phyloP scores from a whole-genome alignment of 768 basidiomycete species.

The Pleurotus tuoliensis region DNA sequence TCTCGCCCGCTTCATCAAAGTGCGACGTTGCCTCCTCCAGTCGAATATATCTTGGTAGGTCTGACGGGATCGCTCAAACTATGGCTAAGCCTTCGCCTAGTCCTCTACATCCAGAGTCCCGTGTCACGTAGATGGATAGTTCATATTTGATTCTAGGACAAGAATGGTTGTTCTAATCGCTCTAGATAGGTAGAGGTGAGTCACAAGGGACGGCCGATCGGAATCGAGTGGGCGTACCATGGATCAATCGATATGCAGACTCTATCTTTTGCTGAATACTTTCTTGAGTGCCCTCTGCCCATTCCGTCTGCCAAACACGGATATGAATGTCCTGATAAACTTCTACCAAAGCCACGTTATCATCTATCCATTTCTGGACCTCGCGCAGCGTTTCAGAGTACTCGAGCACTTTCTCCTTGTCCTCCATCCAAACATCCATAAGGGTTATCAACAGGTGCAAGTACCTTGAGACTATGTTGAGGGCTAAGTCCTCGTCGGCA shows the following conservation, averaged over 20 bases:
- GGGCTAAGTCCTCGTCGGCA: neutral
- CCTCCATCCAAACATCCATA: neutral
- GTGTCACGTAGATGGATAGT: neutral
- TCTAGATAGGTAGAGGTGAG: neutral
- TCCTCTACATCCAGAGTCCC: neutral
- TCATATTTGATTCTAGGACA: neutral
- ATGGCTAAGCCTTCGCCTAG: neutral
- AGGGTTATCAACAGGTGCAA: neutral
- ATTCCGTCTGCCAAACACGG: neutral
- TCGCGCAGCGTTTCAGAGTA: neutral
- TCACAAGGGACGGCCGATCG: neutral
- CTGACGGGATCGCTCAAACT: neutral
- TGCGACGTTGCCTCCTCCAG: neutral
- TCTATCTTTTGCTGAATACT: conserved; percentile 1
- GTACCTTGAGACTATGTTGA: neutral
- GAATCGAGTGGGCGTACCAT: neutral
- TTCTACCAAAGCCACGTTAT: neutral
- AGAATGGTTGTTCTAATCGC: neutral
- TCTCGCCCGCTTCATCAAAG: neutral
- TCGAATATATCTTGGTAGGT: neutral
- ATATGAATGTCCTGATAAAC: conserved; percentile 1
- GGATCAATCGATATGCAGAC: neutral
- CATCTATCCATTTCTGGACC: conserved; percentile 3
- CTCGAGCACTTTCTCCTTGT: neutral
- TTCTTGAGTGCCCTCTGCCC: neutral